Percentiles rank a stretch among this genome's conserved stretches.
Conservation (phyloP, 805 yeast species). For the Saturnispora mendoncae region DNA sequence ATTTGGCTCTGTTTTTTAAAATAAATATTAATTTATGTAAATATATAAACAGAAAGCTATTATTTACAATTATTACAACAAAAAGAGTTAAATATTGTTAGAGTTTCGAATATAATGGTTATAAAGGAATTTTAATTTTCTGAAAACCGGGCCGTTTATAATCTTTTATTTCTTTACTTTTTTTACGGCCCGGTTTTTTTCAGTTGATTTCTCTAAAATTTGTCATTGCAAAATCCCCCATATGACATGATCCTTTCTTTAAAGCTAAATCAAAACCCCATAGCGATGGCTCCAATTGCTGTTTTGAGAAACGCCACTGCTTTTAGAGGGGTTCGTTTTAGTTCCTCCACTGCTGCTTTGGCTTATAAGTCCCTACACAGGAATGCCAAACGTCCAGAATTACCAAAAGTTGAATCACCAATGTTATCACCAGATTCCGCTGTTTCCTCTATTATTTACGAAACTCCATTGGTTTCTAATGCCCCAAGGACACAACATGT, state of each 20-base stretch:
- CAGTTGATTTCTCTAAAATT: not conserved
- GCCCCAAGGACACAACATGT: slow-evolving; percentile 77
- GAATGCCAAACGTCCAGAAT: slow-evolving; percentile 76
- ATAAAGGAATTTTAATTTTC: too few species aligned
- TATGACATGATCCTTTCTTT: too few species aligned
- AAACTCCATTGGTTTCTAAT: slow-evolving; percentile 61
- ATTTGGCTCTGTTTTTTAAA: not conserved
- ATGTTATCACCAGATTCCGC: slow-evolving; percentile 96
- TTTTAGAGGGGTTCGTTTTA: slow-evolving; percentile 9
- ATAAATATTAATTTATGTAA: too few species aligned
- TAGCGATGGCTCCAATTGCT: not conserved
- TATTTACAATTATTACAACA: too few species aligned
- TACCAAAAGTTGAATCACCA: slow-evolving; percentile 90
- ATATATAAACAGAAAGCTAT: too few species aligned
- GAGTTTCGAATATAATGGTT: too few species aligned
- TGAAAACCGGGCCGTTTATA: not conserved
- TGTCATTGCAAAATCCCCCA: not conserved
- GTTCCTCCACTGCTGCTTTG: slow-evolving; percentile 84
- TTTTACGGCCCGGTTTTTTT: not conserved
- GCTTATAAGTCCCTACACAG: slow-evolving; percentile 91
- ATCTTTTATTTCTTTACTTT: not conserved
- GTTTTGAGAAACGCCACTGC: slow-evolving; percentile 5
- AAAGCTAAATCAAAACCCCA: too few species aligned
- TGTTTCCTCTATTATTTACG: slow-evolving; percentile 89
- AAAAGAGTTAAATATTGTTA: too few species aligned